Evolutionary conservation across 768 basidiomycete genomes (phyloP).

Genomic region (Ramaria sp.): DNA sequence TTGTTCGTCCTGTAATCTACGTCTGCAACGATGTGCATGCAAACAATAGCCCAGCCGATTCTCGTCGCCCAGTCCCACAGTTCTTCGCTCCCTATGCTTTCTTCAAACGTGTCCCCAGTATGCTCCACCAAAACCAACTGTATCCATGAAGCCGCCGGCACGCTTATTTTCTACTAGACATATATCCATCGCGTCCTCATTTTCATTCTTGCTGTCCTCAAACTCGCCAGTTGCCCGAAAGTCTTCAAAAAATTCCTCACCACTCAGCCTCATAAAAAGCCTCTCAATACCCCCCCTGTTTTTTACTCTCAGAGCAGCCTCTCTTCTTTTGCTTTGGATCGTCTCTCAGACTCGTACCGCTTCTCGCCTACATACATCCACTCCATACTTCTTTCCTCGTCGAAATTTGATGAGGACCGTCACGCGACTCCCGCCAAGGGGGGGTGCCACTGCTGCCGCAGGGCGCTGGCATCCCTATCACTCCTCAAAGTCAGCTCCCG

Average conservation of each 20-base stretch:
- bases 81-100: neutral
- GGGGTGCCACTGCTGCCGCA: conserved; percentile 46
- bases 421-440: neutral
- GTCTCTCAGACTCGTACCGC: neutral
- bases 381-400: neutral
- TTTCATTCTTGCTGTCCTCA: neutral
- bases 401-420: neutral
- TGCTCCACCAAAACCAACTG: conserved; percentile 2
- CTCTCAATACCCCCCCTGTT: neutral
- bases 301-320: neutral
- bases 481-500: conserved; percentile 23
- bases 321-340: neutral
- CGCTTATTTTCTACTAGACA: conserved; percentile 6
- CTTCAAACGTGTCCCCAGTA: neutral
- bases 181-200: neutral
- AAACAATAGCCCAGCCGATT: conserved; percentile 4
- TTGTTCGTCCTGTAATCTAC: conserved; percentile 4
- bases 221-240: neutral
- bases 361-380: neutral
- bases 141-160: conserved; percentile 9
- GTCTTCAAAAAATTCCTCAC: neutral
- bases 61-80: neutral
- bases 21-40: conserved; percentile 7
- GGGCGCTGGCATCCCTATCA: conserved; percentile 78
- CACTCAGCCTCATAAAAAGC: neutral